These are phyloP conservation scores for Lentinus polychrous DNA, from an alignment of 1,284 basidiomycete genomes.

Conservation along the genomic window DNA sequence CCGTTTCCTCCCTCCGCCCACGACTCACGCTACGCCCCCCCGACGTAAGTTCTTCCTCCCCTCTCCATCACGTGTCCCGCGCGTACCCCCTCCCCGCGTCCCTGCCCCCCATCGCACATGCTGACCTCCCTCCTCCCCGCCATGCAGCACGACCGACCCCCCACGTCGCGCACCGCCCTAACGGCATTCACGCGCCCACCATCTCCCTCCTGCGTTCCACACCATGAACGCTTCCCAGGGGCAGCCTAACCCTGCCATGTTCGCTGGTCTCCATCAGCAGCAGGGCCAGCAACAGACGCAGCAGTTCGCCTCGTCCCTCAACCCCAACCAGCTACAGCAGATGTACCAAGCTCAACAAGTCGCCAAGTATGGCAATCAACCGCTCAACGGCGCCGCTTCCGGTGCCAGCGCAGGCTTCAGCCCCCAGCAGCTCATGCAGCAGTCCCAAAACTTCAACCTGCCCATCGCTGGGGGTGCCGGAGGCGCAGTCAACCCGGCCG, in stretches of 20 bases:
- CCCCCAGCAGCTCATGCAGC: conserved; percentile 8
- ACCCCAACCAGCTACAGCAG: conserved; percentile 12
- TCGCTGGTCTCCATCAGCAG: conserved; percentile 23
- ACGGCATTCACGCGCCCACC: neutral
- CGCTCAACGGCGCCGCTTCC: conserved; percentile 6
- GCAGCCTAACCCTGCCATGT: conserved; percentile 28
- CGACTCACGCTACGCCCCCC: neutral
- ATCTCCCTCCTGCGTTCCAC: neutral
- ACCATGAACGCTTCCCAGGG: conserved; percentile 13
- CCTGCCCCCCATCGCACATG: neutral
- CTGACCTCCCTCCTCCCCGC: neutral
- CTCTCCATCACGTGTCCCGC: conserved; percentile 6
- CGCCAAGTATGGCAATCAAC: conserved; percentile 7
- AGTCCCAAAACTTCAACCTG: neutral
- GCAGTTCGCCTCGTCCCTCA: conserved; percentile 4
- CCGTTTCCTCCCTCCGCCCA: neutral
- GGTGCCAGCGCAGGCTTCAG: conserved; percentile 10
- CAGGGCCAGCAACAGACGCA: conserved; percentile 10
- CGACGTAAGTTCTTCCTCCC: neutral
- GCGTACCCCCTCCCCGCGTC: neutral
- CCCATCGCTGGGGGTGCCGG: neutral
- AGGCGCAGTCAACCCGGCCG: conserved; percentile 3
- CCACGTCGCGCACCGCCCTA: no score
- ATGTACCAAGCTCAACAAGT: conserved; percentile 8
- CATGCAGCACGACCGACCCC: neutral